Conservation (phyloP, 2,329 filamentous ascomycete species). For the Diaporthe humulicola region DNA sequence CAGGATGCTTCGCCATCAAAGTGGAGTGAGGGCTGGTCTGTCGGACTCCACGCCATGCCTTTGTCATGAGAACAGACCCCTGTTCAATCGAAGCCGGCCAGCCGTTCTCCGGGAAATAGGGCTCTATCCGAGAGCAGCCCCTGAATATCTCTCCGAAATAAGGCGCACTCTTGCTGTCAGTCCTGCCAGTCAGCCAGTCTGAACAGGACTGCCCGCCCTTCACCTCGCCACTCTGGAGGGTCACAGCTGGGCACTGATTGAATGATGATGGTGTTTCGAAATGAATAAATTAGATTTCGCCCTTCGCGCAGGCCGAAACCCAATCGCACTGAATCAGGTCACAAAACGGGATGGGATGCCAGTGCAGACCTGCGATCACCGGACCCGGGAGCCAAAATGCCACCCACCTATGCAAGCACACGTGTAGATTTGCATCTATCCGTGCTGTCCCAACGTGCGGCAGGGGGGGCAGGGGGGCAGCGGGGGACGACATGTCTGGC, state of each 20-base stretch:
- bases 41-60: neutral
- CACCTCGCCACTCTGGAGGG: conserved; percentile 8
- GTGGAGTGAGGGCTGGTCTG: neutral
- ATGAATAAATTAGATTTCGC: conserved; percentile 28
- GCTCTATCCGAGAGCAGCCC: conserved; percentile 15
- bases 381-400: conserved; percentile 9
- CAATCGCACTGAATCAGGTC: conserved; percentile 29
- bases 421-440: neutral
- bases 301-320: conserved; percentile 23
- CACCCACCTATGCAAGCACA: conserved; percentile 13
- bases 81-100: neutral
- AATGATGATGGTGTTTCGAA: conserved; percentile 27
- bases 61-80: conserved; percentile 6
- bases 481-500: neutral
- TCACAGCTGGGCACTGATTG: neutral
- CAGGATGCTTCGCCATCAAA: neutral
- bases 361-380: neutral
- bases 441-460: neutral
- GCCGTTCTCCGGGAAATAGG: conserved; percentile 23
- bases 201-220: neutral
- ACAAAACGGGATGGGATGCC: neutral
- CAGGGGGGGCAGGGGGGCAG: too few relatives aligned
- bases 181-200: neutral
- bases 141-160: conserved; percentile 29
- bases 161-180: neutral